Conservation (phyloP, 768 basidiomycete genomes). For the Pisolithus albus region DNA sequence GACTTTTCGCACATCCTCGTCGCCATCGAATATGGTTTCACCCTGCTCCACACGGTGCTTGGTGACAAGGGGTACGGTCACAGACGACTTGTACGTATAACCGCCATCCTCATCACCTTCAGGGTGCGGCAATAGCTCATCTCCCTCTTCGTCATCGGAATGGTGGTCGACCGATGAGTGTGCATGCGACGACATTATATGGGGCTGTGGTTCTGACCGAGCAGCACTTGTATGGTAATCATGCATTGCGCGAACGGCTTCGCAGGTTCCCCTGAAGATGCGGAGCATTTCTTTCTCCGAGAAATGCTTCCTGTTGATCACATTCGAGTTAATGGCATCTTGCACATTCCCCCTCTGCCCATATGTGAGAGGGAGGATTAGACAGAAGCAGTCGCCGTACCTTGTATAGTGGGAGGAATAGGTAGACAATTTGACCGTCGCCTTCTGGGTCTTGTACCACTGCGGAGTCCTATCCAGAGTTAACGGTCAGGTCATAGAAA, state of each 20-base stretch:
- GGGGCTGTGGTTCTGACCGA: conserved; percentile 17
- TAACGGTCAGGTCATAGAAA: neutral
- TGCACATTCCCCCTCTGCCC: conserved; percentile 85
- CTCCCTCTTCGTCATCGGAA: conserved; percentile 54
- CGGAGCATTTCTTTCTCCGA: conserved; percentile 84
- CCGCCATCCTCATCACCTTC: conserved; percentile 71
- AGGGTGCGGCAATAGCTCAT: conserved; percentile 67
- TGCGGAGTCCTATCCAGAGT: conserved; percentile 67
- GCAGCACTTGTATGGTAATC: conserved; percentile 55
- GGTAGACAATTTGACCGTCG: conserved; percentile 91
- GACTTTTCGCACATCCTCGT: conserved; percentile 54
- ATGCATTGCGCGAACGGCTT: conserved; percentile 93
- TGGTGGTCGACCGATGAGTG: conserved; percentile 22
- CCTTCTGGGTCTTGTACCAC: conserved; percentile 91
- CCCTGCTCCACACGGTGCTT: conserved; percentile 44
- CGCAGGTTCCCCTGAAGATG: conserved; percentile 91
- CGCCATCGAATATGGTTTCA: conserved; percentile 72
- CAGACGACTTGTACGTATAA: conserved; percentile 52
- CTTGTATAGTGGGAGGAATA: conserved; percentile 92
- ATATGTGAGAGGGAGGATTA: neutral
- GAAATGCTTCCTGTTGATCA: conserved; percentile 75
- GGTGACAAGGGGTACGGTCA: conserved; percentile 55
- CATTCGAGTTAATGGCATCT: conserved; percentile 84
- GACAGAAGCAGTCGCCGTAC: conserved; percentile 26
- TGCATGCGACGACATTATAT: conserved; percentile 16